Conservation (phyloP, 2,329 filamentous ascomycete genomes). For the Rhexocercosporidium sp. region DNA sequence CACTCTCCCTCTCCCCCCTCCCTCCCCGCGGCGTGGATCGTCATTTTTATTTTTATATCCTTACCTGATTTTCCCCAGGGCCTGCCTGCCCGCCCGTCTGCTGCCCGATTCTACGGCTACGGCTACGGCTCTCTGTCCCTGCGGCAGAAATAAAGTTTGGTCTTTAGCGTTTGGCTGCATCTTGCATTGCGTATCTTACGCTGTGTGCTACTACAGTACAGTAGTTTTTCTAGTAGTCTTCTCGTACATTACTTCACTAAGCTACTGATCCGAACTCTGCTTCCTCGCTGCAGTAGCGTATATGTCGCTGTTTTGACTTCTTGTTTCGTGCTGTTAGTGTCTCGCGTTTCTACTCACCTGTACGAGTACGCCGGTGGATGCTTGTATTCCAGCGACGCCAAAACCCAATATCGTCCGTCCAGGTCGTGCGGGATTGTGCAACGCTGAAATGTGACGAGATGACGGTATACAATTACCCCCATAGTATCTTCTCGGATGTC, state of each 20-base stretch:
- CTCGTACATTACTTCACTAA: too few relatives aligned
- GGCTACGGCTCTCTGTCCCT: neutral
- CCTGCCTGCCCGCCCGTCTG: neutral
- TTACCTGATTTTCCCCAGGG: neutral
- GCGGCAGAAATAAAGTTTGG: neutral
- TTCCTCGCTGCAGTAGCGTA: too few relatives aligned
- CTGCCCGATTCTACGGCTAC: too few relatives aligned
- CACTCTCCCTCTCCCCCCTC: neutral
- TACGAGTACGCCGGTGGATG: too few relatives aligned
- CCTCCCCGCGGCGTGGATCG: too few relatives aligned
- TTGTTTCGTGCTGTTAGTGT: too few relatives aligned
- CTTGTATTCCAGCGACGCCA: neutral
- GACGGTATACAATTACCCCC: neutral
- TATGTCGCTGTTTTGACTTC: too few relatives aligned
- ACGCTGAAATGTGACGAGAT: neutral
- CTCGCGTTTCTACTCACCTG: too few relatives aligned
- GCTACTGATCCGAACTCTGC: too few relatives aligned
- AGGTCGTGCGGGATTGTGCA: neutral
- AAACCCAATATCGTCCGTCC: neutral
- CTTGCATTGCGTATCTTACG: neutral
- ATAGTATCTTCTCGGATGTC: conserved; percentile 5
- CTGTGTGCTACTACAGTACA: neutral
- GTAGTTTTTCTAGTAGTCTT: too few relatives aligned
- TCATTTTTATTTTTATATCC: neutral
- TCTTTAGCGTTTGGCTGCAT: neutral